Conservation (phyloP, 495 filamentous ascomycete genomes). For the Rhypophila decipiens region DNA sequence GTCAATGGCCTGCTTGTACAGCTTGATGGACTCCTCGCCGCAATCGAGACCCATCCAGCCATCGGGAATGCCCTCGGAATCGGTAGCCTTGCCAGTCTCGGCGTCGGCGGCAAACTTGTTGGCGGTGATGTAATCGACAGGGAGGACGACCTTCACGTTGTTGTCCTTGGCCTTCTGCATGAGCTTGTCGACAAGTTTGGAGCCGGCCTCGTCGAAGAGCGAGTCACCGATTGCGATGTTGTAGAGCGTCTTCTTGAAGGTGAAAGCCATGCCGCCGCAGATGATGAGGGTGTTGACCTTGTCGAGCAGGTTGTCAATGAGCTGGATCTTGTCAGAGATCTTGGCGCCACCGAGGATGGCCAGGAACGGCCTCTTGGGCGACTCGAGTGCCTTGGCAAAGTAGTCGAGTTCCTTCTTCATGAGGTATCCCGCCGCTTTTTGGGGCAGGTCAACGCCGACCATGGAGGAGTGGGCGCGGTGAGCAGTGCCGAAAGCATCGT, state of each 20-base stretch:
- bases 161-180: slow-evolving; percentile 95
- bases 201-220: slow-evolving; percentile 89
- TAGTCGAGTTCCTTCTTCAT: slow-evolving; percentile 99
- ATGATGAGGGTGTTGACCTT: slow-evolving; percentile 97
- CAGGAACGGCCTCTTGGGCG: slow-evolving; percentile 90
- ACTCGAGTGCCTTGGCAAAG: slow-evolving; percentile 95
- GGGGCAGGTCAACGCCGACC: slow-evolving; percentile 91
- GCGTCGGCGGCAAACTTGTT: slow-evolving; percentile 92
- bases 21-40: slow-evolving; percentile 76
- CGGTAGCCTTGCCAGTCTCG: slow-evolving; percentile 71
- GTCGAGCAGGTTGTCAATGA: slow-evolving; percentile 96
- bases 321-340: slow-evolving; percentile 98
- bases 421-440: slow-evolving; percentile 95
- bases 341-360: slow-evolving; percentile 98
- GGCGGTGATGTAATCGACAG: slow-evolving; percentile 90
- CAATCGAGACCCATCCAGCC: slow-evolving; percentile 97
- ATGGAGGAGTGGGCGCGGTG: slow-evolving; percentile 98
- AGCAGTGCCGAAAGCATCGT: slow-evolving; percentile 97
- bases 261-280: slow-evolving; percentile 98
- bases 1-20: slow-evolving; percentile 77
- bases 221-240: slow-evolving; percentile 83
- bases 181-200: slow-evolving; percentile 83
- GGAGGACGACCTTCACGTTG: slow-evolving; percentile 88
- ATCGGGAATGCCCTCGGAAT: slow-evolving; percentile 85
- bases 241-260: slow-evolving; percentile 98